Evolutionary conservation across 352 stramenopile species (phyloP).

Genomic region (Globisporangium spiculum): DNA sequence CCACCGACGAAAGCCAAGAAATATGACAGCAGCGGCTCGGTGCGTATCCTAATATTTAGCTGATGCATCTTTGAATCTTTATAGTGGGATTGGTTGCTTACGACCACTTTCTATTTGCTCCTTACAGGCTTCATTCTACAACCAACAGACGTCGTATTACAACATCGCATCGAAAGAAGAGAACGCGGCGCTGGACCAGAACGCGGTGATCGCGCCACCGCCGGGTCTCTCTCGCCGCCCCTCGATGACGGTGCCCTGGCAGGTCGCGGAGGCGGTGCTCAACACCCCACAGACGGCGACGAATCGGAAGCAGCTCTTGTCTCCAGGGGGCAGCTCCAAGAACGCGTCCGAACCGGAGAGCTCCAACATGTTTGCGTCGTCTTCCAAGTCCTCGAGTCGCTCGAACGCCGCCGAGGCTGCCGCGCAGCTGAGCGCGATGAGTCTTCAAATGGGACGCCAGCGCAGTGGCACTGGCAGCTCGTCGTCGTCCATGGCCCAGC

Average conservation of each 20-base stretch:
- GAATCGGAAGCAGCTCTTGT: conserved; percentile 60
- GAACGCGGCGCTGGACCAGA: conserved; percentile 50
- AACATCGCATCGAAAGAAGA: conserved; percentile 68
- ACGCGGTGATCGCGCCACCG: conserved; percentile 60
- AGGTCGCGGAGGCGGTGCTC: conserved; percentile 78
- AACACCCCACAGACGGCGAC: conserved; percentile 75
- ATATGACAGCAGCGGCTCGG: conserved; percentile 39
- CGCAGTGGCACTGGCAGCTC: conserved; percentile 28
- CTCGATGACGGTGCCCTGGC: conserved; percentile 85
- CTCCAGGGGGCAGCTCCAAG: conserved; percentile 29
- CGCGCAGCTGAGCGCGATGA: conserved; percentile 57
- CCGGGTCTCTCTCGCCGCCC: conserved; percentile 70
- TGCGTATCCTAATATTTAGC: neutral
- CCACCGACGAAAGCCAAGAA: conserved; percentile 68
- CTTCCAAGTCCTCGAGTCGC: conserved; percentile 18
- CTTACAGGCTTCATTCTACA: conserved; percentile 56
- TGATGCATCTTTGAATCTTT: neutral
- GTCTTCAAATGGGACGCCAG: conserved; percentile 40
- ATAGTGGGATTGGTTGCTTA: neutral
- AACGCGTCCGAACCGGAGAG: conserved; percentile 22
- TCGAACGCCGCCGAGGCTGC: conserved; percentile 62
- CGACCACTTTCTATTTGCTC: neutral
- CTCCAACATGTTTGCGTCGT: conserved; percentile 39
- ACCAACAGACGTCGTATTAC: conserved; percentile 68
- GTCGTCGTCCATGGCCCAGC: conserved; percentile 11